Percentiles rank a stretch among this genome's conserved stretches.
Conservation (phyloP, 176 grass and related monocot genomes). For the Phragmites australis region DNA sequence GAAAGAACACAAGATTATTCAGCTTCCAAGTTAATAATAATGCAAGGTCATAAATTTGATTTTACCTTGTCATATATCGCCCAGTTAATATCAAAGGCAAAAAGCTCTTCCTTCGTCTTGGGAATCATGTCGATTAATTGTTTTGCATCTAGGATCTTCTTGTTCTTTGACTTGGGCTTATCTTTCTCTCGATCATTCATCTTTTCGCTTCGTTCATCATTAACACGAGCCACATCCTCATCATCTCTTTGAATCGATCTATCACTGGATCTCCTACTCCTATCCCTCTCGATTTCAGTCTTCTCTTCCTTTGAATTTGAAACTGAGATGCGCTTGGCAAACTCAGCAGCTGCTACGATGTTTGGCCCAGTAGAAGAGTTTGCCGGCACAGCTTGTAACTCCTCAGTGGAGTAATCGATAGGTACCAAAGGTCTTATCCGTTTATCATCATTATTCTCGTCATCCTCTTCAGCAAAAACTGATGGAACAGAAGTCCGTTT, state of each 20-base stretch:
- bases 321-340: conserved; percentile 77
- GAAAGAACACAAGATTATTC: neutral
- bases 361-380: conserved; percentile 60
- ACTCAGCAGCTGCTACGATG: conserved; percentile 82
- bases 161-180: conserved; percentile 74
- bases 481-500: conserved; percentile 86
- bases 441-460: conserved; percentile 75
- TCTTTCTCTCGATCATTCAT: conserved; percentile 57
- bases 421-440: conserved; percentile 84
- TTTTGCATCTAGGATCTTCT: conserved; percentile 92
- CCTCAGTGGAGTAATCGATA: conserved; percentile 95
- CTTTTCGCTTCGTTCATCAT: conserved; percentile 62
- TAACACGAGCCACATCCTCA: conserved; percentile 35
- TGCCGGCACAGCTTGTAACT: conserved; percentile 71
- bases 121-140: conserved; percentile 99
- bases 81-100: conserved; percentile 96
- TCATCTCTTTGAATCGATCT: conserved; percentile 67
- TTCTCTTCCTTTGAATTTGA: conserved; percentile 77
- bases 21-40: conserved; percentile 19
- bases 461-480: conserved; percentile 88
- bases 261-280: conserved; percentile 66
- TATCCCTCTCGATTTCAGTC: conserved; percentile 56
- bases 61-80: conserved; percentile 89
- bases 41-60: conserved; percentile 20
- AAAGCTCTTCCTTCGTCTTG: conserved; percentile 94